Conservation (phyloP, 306 rosid genomes). For the Ormosia semicastrata region DNA sequence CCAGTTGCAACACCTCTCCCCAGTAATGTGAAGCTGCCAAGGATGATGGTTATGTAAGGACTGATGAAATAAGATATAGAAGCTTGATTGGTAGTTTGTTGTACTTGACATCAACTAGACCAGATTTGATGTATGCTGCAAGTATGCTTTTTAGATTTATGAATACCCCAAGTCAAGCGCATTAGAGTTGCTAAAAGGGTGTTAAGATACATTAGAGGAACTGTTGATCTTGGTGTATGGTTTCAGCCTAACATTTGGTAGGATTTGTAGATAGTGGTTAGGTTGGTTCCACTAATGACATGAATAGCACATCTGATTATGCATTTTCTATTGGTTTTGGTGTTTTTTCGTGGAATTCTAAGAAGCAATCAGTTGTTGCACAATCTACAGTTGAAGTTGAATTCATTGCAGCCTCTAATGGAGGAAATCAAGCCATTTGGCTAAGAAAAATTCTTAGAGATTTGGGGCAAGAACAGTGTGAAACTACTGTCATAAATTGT, state of each 20-base stretch:
- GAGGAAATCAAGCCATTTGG: too few species aligned
- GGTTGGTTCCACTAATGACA: not conserved
- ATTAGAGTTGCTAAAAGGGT: not conserved
- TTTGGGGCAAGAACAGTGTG: too few species aligned
- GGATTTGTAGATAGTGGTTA: not conserved
- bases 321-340: too few species aligned
- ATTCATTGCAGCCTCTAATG: too few species aligned
- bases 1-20: not conserved
- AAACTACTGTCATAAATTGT: too few species aligned
- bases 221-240: not conserved
- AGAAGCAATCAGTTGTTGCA: too few species aligned
- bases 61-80: not conserved
- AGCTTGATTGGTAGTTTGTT: not conserved
- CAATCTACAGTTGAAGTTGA: too few species aligned
- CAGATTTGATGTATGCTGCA: not conserved
- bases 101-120: not conserved
- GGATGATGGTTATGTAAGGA: not conserved
- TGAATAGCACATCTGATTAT: too few species aligned
- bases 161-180: not conserved
- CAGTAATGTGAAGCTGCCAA: not conserved
- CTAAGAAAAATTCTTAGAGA: too few species aligned
- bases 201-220: not conserved
- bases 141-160: not conserved
- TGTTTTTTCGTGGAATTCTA: too few species aligned
- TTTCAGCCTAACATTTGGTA: not conserved